Base-by-base conservation (phyloP, 1,284 basidiomycete species). In the Ustilago crameri region DNA sequence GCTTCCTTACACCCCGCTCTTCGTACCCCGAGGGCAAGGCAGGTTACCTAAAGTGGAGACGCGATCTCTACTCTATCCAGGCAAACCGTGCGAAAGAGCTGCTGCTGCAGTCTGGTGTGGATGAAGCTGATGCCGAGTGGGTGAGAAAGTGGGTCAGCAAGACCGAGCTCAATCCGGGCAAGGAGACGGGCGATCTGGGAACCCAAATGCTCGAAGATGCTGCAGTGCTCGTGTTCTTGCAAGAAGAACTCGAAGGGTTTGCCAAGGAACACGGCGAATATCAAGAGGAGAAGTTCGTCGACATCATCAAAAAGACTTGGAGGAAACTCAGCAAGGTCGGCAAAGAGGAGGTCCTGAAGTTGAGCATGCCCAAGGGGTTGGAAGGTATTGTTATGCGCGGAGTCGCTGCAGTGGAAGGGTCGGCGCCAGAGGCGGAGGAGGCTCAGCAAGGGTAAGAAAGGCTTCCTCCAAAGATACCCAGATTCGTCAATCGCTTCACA, bases 271-370 rank as follows among this genome's bases (percentile, higher is more conserved):
- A 81, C 44, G 37, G 41, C 4, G 78, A 69, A 8, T 82, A 79
- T 41, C 51, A 60, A 17, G 55, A 75, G 44, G 63, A 74, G 12
- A 82, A 82, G 50, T 75, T 76, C 41, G 70, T 82, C 18, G 78
- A 77, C 30, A 82, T 82, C 34, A 64, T 82, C 53, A 71, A 48
- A 9, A 80, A 80, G 74, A 82, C 79, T 2, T 82, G 78, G 79
- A 56, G 70, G 18, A 82, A 82, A 54, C 65, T 82, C 38, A 77
- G 76, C 27, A 34, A 58, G 2, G 23, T 64, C 12, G 80, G 67
- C 10, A 75, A 78, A 48, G 49, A 69, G n/a, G 74, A 75, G 27
- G 79, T 77, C 26, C 59, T 77, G 9, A 74, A 81, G 17, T 60
- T 84, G 47, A 75, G 75, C 46, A 78, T 84, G 72, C 75, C 80